Percentiles rank a stretch among this genome's conserved stretches.
phyloP scores from a whole-genome alignment of 2,329 filamentous ascomycete species.

The Fusarium poae region DNA sequence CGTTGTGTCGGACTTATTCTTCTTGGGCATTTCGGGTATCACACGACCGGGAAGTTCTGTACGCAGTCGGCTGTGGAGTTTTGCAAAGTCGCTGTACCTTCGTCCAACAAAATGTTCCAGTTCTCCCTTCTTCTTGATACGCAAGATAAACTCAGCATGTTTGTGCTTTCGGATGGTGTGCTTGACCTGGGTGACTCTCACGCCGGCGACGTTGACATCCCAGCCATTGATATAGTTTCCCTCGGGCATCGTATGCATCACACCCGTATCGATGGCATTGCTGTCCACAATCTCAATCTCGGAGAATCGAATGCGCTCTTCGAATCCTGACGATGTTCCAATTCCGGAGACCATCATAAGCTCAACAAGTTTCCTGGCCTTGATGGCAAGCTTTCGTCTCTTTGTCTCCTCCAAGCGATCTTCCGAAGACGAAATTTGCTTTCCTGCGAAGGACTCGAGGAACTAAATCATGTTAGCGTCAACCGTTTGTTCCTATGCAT shows the following conservation, averaged over 20 bases:
- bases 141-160: constrained; percentile 92
- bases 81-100: constrained; percentile 88
- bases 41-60: constrained; percentile 92
- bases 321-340: constrained; percentile 94
- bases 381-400: constrained; percentile 88
- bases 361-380: constrained; percentile 95
- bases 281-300: constrained; percentile 97
- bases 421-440: constrained; percentile 96
- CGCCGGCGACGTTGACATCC: constrained; percentile 92
- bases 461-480: constrained; percentile 69
- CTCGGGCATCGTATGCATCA: constrained; percentile 88
- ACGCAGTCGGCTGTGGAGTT: constrained; percentile 82
- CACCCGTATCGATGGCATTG: constrained; percentile 89
- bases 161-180: constrained; percentile 90
- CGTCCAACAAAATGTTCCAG: constrained; percentile 84
- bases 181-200: constrained; percentile 83
- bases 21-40: constrained; percentile 86
- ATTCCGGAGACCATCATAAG: constrained; percentile 99
- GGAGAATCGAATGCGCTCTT: constrained; percentile 95
- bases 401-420: constrained; percentile 97
- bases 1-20: constrained; percentile 85
- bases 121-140: constrained; percentile 82
- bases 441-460: constrained; percentile 95
- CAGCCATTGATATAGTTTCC: constrained; percentile 94
- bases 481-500: neutral